Conservation (phyloP, 1,284 basidiomycete genomes). For the Golubevia pallescens region DNA sequence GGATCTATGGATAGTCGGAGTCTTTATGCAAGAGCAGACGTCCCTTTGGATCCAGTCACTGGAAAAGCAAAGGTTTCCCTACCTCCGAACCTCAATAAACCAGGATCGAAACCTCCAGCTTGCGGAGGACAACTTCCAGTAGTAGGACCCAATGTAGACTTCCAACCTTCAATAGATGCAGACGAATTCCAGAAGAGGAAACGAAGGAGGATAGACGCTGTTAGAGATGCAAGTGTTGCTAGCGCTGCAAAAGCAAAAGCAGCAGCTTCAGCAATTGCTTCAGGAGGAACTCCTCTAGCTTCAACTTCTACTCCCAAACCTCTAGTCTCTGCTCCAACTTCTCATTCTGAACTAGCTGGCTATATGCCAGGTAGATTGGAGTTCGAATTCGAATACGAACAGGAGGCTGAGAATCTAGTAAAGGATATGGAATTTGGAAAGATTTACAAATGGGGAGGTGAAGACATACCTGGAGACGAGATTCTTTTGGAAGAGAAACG, state of each 20-base stretch:
- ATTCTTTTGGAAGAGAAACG: slow-evolving; percentile 71
- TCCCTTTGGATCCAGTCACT: no score
- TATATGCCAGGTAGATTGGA: slow-evolving; percentile 96
- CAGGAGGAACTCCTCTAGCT: slow-evolving; percentile 20
- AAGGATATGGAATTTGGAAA: slow-evolving; percentile 96
- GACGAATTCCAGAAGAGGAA: slow-evolving; percentile 58
- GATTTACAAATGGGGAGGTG: slow-evolving; percentile 83
- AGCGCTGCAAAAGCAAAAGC: slow-evolving; percentile 12
- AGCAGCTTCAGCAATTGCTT: slow-evolving; percentile 38
- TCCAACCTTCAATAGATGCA: slow-evolving; percentile 28
- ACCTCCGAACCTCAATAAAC: no score
- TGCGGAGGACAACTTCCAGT: slow-evolving; percentile 19
- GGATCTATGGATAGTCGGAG: no score
- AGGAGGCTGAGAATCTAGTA: slow-evolving; percentile 88
- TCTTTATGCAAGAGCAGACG: no score
- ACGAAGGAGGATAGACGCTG: slow-evolving; percentile 46
- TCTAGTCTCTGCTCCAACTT: slow-evolving; percentile 88
- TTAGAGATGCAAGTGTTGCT: slow-evolving; percentile 22
- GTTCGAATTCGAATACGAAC: slow-evolving; percentile 95
- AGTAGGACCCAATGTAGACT: slow-evolving; percentile 45
- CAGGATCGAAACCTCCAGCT: slow-evolving; percentile 13
- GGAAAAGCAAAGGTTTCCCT: no score
- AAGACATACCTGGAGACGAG: background rate
- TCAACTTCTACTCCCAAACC: slow-evolving; percentile 67
- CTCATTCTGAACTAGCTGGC: slow-evolving; percentile 84